These are phyloP conservation scores for Eimeria falciformis DNA, from an alignment of 169 alveolate species.

Conservation along the genomic window DNA sequence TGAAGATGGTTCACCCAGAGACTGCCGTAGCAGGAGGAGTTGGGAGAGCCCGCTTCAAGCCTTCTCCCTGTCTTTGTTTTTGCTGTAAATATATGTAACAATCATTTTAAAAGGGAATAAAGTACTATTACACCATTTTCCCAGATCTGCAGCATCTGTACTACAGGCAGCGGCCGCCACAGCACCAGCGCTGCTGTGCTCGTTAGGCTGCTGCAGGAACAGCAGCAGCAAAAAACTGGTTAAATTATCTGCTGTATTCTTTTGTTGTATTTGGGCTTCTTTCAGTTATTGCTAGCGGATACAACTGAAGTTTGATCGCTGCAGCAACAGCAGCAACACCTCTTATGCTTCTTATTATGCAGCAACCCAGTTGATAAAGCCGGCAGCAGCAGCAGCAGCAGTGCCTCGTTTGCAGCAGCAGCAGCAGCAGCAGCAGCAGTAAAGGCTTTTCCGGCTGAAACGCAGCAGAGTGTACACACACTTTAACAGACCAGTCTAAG, in stretches of 20 bases:
- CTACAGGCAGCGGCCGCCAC: conserved; percentile 2
- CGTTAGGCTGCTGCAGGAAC: conserved; percentile 54
- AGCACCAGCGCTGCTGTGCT: conserved; percentile 64
- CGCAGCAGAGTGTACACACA: conserved; percentile 65
- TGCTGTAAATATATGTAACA: too few species aligned
- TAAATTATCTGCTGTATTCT: conserved; percentile 19
- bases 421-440: conserved; percentile 68
- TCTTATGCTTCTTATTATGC: conserved; percentile 22
- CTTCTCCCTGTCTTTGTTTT: too few species aligned
- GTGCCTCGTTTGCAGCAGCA: conserved; percentile 75
- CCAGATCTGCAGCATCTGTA: too few species aligned
- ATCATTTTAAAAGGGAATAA: too few species aligned
- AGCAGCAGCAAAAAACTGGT: conserved; percentile 47
- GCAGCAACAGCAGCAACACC: conserved; percentile 37
- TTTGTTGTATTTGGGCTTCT: conserved; percentile 57
- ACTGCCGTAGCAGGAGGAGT: too few species aligned
- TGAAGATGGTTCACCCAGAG: too few species aligned
- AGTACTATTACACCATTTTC: too few species aligned
- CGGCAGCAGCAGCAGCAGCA: conserved; percentile 73
- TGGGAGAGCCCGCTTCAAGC: too few species aligned
- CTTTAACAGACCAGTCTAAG: conserved; percentile 59
- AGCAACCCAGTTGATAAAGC: conserved; percentile 60
- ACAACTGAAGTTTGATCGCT: conserved; percentile 24
- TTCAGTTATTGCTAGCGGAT: conserved; percentile 26
- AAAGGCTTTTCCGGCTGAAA: conserved; percentile 71